Base-by-base conservation (phyloP, 192 early-diverging fungal genomes). In the Coemansia sp. region DNA sequence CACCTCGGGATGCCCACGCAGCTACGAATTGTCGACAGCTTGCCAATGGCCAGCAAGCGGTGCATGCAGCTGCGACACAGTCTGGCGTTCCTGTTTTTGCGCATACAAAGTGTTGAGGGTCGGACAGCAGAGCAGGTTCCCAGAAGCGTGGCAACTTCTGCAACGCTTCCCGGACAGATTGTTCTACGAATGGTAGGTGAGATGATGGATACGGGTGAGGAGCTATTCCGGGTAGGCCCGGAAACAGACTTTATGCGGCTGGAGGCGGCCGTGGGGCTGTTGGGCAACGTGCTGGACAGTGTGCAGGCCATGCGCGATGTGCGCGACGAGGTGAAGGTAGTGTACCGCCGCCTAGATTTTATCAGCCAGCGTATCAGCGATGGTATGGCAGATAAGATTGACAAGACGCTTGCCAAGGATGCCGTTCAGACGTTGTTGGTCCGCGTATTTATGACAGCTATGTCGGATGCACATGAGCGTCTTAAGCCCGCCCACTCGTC, bases 351-450 rank as follows among this genome's bases (percentile, higher is more conserved):
- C 7, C 67, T 78, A 49, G 49, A 49, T 31, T 21, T n/a, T 5
- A 62, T 73, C 9, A 69, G 68, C 61, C 54, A 47, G 51, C 67
- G 56, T 24, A 78, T 78, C 63, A 67, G 38, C 53, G 76, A 78
- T 49, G 60, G 76, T 22, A 44, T 69, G 52, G 70, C 68, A 0
- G 60, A 67, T 48, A 58, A 54, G 26, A 61, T 78, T 26, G 61
- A 72, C 59, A 78, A 69, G 67, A 78, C 76, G 16, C 56, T 69
- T 59, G 76, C 76, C n/a, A 78, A 78, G 54, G 76, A 78, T 34
- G 67, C 76, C 1, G 48, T 78, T 12, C 76, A 78, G 53, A 69
- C 67, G 7, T 56, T 78, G 44, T 62, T 69, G 5, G 60, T 68
- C 19, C 76, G 70, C 5, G 32, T 78, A 7, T 49, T 47, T 28